Evolutionary conservation across 495 filamentous ascomycete species (phyloP), one percentile per base, ranked within the genome.

Genomic region (Glarea lozoyensis): DNA sequence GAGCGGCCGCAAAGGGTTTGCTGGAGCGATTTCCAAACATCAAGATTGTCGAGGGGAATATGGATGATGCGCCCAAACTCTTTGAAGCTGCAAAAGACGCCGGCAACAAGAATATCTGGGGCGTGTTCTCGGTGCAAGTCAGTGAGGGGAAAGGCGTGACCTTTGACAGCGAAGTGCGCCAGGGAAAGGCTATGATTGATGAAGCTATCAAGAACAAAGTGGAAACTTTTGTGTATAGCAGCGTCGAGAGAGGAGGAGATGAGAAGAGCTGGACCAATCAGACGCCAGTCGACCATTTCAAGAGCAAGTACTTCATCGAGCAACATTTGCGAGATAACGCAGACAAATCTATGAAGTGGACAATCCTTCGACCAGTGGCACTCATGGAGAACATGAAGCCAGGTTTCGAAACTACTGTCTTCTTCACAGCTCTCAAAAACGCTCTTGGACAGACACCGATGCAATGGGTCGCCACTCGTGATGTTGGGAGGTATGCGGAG

Each of bases 371-470:
- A n/a, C 78, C 81, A 0, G 68, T 69, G 0, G 75, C 73, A 0
- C 86, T 85, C 59, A 73, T 82, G 60, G 82, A 85, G 3, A 82
- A 80, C 50, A 51, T 82, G 13, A 64, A 55, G 0, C 70, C 72
- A 0, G 72, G 67, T 13, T 75, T 83, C 49, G 48, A 61, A 6
- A 76, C 73, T 22, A 77, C 73, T 42, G 61, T 79, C 0, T 82
- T 86, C 55, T 68, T 78, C 0, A 61, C 67, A 5, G 60, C 73
- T 48, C 61, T 64, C 27, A 39, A 23, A 29, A 20, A 18, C 33
- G 51, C 45, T 10, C 30, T 50, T 4, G 13, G 15, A 1, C 37
- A 29, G 6, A 62, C 70, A 47, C 52, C 60, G 16, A 47, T 76
- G 4, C 79, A 84, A 50, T 63, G 74, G 51, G 53, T 87, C 12